Evolutionary conservation across 371 early-diverging fungal species (phyloP).

Genomic region (Actinomortierella wolfii): DNA sequence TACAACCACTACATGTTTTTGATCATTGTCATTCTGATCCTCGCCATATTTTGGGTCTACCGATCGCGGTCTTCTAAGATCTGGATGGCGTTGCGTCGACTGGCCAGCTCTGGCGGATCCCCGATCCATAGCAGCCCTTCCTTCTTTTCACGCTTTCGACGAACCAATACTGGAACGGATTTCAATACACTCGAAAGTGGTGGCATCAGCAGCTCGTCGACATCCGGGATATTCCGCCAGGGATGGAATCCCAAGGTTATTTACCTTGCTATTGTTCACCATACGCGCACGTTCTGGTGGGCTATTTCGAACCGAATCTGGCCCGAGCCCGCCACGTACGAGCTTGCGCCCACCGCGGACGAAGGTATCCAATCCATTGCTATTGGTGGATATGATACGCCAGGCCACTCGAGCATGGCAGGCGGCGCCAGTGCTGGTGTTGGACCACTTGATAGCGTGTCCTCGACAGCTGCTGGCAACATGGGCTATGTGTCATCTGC

Average conservation of each 20-base stretch:
- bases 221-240: too few relatives aligned
- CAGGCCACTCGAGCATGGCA: constrained; percentile 9
- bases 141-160: constrained; percentile 31
- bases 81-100: constrained; percentile 12
- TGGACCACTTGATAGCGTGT: not conserved
- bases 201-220: too few relatives aligned
- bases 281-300: constrained; percentile 35
- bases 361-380: constrained; percentile 28
- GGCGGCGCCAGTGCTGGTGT: constrained; percentile 2
- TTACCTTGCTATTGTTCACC: constrained; percentile 32
- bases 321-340: constrained; percentile 29
- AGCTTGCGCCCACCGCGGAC: constrained; percentile 1
- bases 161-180: constrained; percentile 17
- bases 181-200: constrained; percentile 26
- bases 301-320: constrained; percentile 30
- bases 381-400: constrained; percentile 28
- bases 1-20: constrained; percentile 41
- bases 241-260: constrained; percentile 17
- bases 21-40: constrained; percentile 20
- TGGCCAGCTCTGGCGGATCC: constrained; percentile 2
- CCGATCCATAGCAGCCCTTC: constrained; percentile 8
- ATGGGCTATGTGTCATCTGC: constrained; percentile 12
- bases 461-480: constrained; percentile 21
- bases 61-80: constrained; percentile 25
- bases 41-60: constrained; percentile 28